Percentiles rank a stretch among this genome's conserved stretches.
These are phyloP conservation scores for Hirschioporus abietinus DNA, from an alignment of 768 basidiomycete species.

Conservation along the genomic window DNA sequence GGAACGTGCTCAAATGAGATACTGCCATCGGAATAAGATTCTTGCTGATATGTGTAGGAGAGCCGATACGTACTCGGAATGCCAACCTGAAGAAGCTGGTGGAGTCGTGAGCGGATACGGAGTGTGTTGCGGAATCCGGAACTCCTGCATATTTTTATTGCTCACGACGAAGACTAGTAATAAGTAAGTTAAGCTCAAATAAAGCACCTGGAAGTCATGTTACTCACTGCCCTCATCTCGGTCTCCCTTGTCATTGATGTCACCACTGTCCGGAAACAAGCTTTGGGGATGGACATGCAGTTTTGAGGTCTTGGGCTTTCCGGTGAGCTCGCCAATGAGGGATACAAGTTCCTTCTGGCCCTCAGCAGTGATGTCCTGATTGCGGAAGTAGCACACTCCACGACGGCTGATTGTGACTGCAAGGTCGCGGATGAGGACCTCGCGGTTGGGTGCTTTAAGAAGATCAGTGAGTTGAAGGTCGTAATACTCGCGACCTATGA, in stretches of 20 bases:
- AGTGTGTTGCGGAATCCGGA: neutral
- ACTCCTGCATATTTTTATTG: neutral
- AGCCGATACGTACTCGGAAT: conserved; percentile 30
- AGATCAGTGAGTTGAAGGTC: conserved; percentile 39
- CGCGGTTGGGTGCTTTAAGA: conserved; percentile 39
- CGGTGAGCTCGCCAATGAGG: conserved; percentile 43
- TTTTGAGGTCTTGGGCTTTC: conserved; percentile 40
- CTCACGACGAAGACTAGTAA: neutral
- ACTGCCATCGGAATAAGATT: conserved; percentile 5
- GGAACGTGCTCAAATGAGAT: conserved; percentile 59
- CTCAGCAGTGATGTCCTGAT: conserved; percentile 43
- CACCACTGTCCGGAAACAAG: conserved; percentile 5
- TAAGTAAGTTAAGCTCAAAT: neutral
- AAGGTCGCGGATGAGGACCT: conserved; percentile 48
- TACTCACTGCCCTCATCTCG: conserved; percentile 47
- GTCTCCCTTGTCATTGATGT: conserved; percentile 43
- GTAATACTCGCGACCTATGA: neutral
- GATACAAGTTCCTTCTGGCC: conserved; percentile 48
- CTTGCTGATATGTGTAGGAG: neutral
- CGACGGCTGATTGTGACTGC: conserved; percentile 46
- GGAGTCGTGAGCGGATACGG: neutral
- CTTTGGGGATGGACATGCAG: conserved; percentile 48
- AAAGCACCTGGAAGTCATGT: conserved; percentile 36
- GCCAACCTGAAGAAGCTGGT: conserved; percentile 32
- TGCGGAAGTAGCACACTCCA: conserved; percentile 60